Base-by-base conservation (phyloP, 2,329 filamentous ascomycete genomes). In the Furcasterigmium furcatum region DNA sequence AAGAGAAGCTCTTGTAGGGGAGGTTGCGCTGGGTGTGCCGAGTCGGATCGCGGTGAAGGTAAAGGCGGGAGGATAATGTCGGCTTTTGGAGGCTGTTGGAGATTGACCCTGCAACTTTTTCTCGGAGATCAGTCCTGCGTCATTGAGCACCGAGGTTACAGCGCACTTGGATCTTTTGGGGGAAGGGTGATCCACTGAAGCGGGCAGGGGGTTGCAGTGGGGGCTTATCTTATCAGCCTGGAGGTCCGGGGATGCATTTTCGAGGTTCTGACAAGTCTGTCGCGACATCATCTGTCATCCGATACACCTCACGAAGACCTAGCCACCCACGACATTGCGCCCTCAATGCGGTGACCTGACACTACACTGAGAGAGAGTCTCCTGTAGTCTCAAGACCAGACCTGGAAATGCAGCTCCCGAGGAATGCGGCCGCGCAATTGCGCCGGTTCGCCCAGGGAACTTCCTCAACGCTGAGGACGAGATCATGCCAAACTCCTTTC, bases 101-200 rank as follows among this genome's bases (percentile, higher is more conserved):
- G 34, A 18, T 36, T 16, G 34, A 36, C 22, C 38, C 22, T 32
- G 29, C 40, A 42, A 32, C 40, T 41, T 42, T 42, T 42, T 42
- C 30, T 32, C 40, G 29, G 29, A 19, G 40, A 32, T 18, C 16
- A 18, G 30, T 16, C 27, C 40, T 42, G 40, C 40, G 40, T 42
- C 40, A 42, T 42, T 42, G 27, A 30, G 29, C 40, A 22, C 40
- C 40, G 40, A 42, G 40, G 40, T 42, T 32, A 42, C 38, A 56
- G 51, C 24, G 24, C 24, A 7, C 12, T 12, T 27, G 7, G 24
- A 12, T 7, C 7, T 7, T 12, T 27, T 27, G 7, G 24, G 24
- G 24, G 24, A 27, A 27, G 12, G 7, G 24, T 7, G 7, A 12
- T 27, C 24, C 24, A 27, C 24, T 27, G 24, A 27, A 27, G 12